Evolutionary conservation across 768 basidiomycete genomes (phyloP).

Genomic region (Russula virescens): DNA sequence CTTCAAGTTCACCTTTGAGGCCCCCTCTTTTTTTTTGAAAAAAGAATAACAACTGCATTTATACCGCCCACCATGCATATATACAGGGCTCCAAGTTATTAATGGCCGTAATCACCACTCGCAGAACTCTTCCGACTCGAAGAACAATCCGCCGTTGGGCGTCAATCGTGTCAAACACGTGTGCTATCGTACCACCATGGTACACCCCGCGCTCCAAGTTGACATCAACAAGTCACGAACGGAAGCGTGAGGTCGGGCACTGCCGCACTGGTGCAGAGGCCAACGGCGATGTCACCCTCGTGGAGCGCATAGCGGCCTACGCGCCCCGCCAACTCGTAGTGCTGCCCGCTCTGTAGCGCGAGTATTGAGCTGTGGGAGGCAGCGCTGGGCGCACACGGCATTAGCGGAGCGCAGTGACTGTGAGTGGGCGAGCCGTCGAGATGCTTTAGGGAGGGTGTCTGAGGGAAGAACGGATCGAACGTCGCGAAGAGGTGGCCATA

Average conservation of each 20-base stretch:
- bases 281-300: conserved; percentile 64
- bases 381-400: conserved; percentile 51
- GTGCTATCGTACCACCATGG: neutral
- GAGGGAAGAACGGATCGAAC: conserved; percentile 26
- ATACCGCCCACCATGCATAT: too few relatives aligned
- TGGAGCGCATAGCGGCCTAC: conserved; percentile 81
- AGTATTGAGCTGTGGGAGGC: conserved; percentile 42
- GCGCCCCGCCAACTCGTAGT: conserved; percentile 61
- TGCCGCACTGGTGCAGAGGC: conserved; percentile 31
- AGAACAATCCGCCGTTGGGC: neutral
- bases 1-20: too few relatives aligned
- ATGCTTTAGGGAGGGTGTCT: conserved; percentile 43
- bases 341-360: conserved; percentile 39
- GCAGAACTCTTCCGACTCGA: neutral
- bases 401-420: conserved; percentile 60
- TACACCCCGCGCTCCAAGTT: neutral
- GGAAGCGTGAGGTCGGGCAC: neutral
- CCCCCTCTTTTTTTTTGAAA: too few relatives aligned
- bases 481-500: conserved; percentile 1
- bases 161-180: neutral
- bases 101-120: neutral
- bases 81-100: too few relatives aligned
- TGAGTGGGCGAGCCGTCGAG: conserved; percentile 49
- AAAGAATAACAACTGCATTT: too few relatives aligned
- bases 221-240: neutral